Base-by-base conservation (phyloP, 2,329 filamentous ascomycete genomes). In the Calonectria henricotiae region DNA sequence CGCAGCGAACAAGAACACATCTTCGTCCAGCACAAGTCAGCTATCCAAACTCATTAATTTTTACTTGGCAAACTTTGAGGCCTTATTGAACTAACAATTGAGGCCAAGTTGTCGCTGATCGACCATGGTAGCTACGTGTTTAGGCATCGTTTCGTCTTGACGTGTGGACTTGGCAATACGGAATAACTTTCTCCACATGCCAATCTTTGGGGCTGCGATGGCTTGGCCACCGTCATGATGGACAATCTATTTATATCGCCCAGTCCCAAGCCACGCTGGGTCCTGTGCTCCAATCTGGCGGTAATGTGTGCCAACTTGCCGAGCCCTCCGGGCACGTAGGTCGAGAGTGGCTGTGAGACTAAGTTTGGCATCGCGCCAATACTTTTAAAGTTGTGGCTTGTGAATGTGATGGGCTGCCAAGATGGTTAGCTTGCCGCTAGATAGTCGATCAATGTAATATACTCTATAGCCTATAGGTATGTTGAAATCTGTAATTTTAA, bases 201-300 rank as follows among this genome's bases (percentile, higher is more conserved):
- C 25, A 27, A 12, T 27, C 17, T 15, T 23, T 51, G 25, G 15
- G 30, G 17, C 30, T 51, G 30, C 27, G 47, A 15, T 51, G 17
- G 30, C 47, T 51, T 51, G 47, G 47, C 47, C 30, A 15, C 25
- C 47, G 27, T 51, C 47, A 51, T 51, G 47, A 15, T 5, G 13
- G 15, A 23, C 17, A n/a, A 32, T 25, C 47, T 51, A 32, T 30
- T 51, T 51, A 17, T 17, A 7, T n/a, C 25, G 5, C n/a, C 47
- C 27, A 51, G 15, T 51, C 47, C 12, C 47, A 30, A 32, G 47
- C 47, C 47, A 32, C 25, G 15, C 3, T 32, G 23, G 25, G 27
- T 7, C 5, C 47, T 32, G 47, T 32, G 47, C 47, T 13, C 25
- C 47, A 51, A 51, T 51, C 15, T 51, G 27, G 15, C n/a, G 12